These are phyloP conservation scores for Linnemannia zychae DNA, from an alignment of 192 early-diverging fungal genomes.

Conservation along the genomic window DNA sequence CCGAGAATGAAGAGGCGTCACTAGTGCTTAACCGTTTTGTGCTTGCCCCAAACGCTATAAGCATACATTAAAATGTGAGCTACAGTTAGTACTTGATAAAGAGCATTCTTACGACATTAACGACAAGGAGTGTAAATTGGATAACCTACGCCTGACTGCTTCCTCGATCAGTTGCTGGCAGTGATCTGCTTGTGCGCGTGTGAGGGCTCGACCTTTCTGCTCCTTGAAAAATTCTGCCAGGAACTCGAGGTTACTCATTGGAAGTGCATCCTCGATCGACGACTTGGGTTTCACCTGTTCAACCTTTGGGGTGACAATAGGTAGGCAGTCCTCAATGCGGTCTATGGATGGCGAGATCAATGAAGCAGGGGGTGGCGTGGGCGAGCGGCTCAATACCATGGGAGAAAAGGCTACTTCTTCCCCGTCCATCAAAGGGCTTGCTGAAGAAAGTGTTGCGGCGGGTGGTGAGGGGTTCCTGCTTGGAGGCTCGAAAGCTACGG, in stretches of 20 bases:
- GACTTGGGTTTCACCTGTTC: background rate
- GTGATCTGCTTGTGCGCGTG: slow-evolving; percentile 28
- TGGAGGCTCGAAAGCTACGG: background rate
- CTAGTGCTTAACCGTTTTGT: background rate
- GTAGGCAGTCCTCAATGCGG: slow-evolving; percentile 27
- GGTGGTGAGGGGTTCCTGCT: slow-evolving; percentile 21
- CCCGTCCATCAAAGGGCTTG: background rate
- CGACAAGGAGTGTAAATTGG: too few species aligned
- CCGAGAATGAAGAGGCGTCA: background rate
- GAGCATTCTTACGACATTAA: too few species aligned
- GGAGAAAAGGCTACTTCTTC: slow-evolving; percentile 38
- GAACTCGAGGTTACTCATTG: slow-evolving; percentile 19
- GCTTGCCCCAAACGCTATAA: background rate
- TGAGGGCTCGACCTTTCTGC: slow-evolving; percentile 28
- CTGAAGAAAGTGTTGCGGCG: background rate
- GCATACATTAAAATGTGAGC: background rate
- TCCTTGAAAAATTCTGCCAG: slow-evolving; percentile 31
- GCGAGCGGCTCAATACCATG: slow-evolving; percentile 20
- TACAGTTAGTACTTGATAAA: too few species aligned
- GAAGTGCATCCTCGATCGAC: background rate
- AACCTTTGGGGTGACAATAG: slow-evolving; percentile 26
- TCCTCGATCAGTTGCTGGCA: slow-evolving; percentile 19
- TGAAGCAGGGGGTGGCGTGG: background rate
- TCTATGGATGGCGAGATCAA: background rate
- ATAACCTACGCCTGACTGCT: slow-evolving; percentile 21